These are phyloP conservation scores for Hyparrhenia diplandra DNA, from an alignment of 176 grass and related monocot genomes.

Conservation along the genomic window DNA sequence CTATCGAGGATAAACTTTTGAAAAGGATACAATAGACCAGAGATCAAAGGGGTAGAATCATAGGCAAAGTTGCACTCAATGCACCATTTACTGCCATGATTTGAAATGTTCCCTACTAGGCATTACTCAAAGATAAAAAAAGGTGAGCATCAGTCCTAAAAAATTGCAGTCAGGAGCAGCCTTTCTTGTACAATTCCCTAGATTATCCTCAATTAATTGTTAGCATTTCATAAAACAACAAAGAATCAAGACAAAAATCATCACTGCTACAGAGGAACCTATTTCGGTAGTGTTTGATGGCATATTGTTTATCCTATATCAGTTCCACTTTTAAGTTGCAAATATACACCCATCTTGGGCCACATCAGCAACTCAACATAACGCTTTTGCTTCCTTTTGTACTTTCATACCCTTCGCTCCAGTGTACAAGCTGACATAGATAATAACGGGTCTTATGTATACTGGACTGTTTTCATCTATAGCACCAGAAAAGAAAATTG, in stretches of 20 bases:
- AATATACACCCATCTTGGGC: neutral
- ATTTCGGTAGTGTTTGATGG: neutral
- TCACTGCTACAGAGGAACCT: neutral
- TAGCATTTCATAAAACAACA: neutral
- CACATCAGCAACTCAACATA: neutral
- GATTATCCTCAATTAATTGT: neutral
- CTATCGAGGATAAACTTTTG: neutral
- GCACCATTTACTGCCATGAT: neutral
- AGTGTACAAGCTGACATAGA: constrained; percentile 8
- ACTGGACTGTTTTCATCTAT: neutral
- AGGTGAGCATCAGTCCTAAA: neutral
- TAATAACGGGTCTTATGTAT: neutral
- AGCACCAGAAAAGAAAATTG: neutral
- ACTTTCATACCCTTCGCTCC: neutral
- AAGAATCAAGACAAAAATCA: neutral
- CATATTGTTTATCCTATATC: neutral
- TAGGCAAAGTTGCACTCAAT: neutral
- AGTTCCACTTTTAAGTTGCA: neutral
- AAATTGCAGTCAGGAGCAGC: neutral
- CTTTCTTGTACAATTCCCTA: neutral
- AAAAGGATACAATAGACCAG: neutral
- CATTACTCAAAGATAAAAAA: neutral
- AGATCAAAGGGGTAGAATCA: neutral
- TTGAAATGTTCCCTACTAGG: neutral
- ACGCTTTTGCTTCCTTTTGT: neutral